These are phyloP conservation scores for Tetrastigma voinierianum DNA, from an alignment of 164 flowering plant genomes.

Conservation along the genomic window DNA sequence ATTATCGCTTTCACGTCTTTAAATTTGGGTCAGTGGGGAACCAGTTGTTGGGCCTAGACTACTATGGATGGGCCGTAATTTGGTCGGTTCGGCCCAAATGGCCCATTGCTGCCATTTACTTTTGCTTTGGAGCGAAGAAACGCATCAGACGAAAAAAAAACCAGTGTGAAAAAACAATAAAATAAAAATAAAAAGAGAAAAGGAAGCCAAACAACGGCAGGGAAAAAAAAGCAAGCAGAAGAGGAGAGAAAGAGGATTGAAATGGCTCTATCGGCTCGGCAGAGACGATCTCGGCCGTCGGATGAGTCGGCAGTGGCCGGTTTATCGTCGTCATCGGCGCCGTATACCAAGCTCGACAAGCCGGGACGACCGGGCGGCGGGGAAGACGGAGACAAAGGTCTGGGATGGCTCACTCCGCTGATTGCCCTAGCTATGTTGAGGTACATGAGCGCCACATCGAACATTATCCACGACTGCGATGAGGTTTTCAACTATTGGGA, in stretches of 20 bases:
- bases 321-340: conserved; percentile 22
- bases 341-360: conserved; percentile 69
- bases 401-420: conserved; percentile 65
- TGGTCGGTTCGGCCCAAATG: too few species aligned
- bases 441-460: conserved; percentile 94
- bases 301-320: conserved; percentile 19
- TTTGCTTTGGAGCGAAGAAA: too few species aligned
- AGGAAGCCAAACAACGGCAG: too few species aligned
- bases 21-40: too few species aligned
- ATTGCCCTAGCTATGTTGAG: conserved; percentile 58
- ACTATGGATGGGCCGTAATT: too few species aligned
- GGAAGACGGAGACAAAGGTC: conserved; percentile 29
- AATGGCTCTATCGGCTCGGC: conserved; percentile 50
- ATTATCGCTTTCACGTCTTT: too few species aligned
- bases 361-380: conserved; percentile 26
- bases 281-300: conserved; percentile 46
- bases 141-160: too few species aligned
- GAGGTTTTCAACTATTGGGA: conserved; percentile 99
- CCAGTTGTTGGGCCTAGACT: too few species aligned
- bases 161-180: too few species aligned
- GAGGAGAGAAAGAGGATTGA: background rate
- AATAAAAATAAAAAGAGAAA: too few species aligned
- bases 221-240: too few species aligned
- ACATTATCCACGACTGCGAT: conserved; percentile 93
- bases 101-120: too few species aligned